Conservation (phyloP, 2,329 filamentous ascomycete species). For the Neofusicoccum umdonicola region DNA sequence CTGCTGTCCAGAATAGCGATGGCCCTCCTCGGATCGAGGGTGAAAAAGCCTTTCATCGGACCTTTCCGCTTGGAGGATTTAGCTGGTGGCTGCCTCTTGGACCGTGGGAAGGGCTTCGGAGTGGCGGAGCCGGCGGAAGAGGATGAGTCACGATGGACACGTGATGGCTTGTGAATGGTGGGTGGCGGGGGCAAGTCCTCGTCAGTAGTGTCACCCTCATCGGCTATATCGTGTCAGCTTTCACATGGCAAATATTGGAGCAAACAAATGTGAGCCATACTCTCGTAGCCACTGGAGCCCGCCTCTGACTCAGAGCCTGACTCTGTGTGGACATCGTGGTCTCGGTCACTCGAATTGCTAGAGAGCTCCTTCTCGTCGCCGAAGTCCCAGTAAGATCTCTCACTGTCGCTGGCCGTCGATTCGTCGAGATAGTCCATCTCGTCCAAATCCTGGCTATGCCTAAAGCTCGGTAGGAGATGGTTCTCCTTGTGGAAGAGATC, state of each 20-base stretch:
- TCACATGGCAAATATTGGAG: slow-evolving; percentile 20
- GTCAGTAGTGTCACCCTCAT: slow-evolving; percentile 61
- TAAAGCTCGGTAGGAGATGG: slow-evolving; percentile 68
- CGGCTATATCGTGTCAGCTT: slow-evolving; percentile 53
- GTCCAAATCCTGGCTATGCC: slow-evolving; percentile 68
- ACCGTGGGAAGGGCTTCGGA: slow-evolving; percentile 37
- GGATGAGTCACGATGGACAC: slow-evolving; percentile 50
- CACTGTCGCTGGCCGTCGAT: slow-evolving; percentile 33
- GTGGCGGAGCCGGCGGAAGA: slow-evolving; percentile 41
- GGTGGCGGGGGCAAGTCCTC: slow-evolving; percentile 53
- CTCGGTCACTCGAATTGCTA: slow-evolving; percentile 25
- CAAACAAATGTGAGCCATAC: slow-evolving; percentile 44
- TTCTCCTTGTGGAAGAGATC: slow-evolving; percentile 77
- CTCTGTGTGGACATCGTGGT: slow-evolving; percentile 22
- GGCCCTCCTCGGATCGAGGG: slow-evolving; percentile 30
- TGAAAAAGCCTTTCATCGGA: slow-evolving; percentile 34
- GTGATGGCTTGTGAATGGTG: slow-evolving; percentile 38
- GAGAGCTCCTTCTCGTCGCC: slow-evolving; percentile 45
- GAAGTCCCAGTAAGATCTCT: slow-evolving; percentile 62
- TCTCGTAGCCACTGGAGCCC: slow-evolving; percentile 57
- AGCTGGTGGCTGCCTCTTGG: slow-evolving; percentile 18
- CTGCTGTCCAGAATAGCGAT: slow-evolving; percentile 32
- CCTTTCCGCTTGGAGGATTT: slow-evolving; percentile 21
- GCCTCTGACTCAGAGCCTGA: slow-evolving; percentile 42
- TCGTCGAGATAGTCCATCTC: slow-evolving; percentile 48